Evolutionary conservation across 768 basidiomycete species (phyloP).

Genomic region (Mycena indigotica): DNA sequence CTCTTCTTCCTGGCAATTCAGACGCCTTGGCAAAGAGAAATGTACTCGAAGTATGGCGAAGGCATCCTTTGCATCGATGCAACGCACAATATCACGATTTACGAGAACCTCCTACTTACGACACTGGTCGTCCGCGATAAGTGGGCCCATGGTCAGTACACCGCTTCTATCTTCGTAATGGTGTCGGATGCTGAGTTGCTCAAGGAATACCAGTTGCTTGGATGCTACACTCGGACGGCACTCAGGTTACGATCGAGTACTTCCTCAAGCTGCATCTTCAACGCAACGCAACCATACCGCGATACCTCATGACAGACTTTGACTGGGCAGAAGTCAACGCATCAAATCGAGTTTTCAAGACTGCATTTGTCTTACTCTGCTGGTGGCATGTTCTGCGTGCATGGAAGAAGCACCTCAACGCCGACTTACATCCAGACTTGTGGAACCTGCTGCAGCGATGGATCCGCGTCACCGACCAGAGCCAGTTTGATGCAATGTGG

Average conservation of each 20-base stretch:
- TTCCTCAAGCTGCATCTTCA: conserved; percentile 9
- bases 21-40: neutral
- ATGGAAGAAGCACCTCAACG: conserved; percentile 30
- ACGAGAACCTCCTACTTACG: neutral
- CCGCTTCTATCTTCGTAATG: no score
- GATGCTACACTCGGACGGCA: conserved; percentile 23
- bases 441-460: conserved; percentile 22
- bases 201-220: conserved; percentile 21
- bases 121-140: neutral
- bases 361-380: conserved; percentile 21
- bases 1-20: neutral
- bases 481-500: conserved; percentile 24
- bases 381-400: conserved; percentile 37
- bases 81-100: neutral
- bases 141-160: conserved; percentile 2
- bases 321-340: conserved; percentile 10
- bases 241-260: conserved; percentile 20
- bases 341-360: neutral
- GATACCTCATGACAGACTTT: conserved; percentile 11
- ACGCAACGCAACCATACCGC: neutral
- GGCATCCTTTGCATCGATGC: neutral
- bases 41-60: neutral
- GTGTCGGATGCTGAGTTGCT: no score
- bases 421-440: neutral
- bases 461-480: conserved; percentile 20